Evolutionary conservation across 2,329 filamentous ascomycete genomes (phyloP).

Genomic region (Fusarium buxicola): DNA sequence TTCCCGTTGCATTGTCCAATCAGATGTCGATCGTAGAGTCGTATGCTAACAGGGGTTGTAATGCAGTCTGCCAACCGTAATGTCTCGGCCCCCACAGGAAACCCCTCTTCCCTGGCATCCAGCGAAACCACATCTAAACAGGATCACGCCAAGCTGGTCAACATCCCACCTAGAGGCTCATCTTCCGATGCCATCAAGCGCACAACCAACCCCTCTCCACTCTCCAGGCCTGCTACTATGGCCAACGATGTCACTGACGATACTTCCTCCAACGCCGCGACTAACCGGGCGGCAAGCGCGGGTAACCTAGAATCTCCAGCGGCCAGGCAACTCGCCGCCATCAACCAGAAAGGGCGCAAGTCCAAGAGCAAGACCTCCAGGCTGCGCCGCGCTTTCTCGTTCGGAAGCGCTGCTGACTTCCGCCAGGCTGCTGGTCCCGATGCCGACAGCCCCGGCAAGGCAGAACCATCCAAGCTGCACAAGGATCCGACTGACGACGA

Average conservation of each 20-base stretch:
- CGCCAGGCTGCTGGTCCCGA: constrained; percentile 78
- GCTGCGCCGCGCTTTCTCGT: constrained; percentile 92
- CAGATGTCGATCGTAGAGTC: constrained; percentile 50
- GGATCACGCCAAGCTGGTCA: constrained; percentile 67
- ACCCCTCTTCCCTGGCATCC: constrained; percentile 62
- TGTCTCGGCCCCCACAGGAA: constrained; percentile 63
- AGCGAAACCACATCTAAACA: constrained; percentile 62
- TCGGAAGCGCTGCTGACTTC: constrained; percentile 93
- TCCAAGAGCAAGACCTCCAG: constrained; percentile 88
- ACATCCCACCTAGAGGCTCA: constrained; percentile 71
- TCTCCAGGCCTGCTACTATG: constrained; percentile 78
- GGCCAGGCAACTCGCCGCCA: constrained; percentile 84
- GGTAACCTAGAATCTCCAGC: constrained; percentile 72
- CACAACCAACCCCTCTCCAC: constrained; percentile 74
- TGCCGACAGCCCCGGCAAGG: constrained; percentile 50
- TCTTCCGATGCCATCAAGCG: constrained; percentile 75
- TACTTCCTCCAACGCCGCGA: constrained; percentile 51
- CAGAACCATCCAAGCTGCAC: constrained; percentile 67
- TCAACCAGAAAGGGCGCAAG: constrained; percentile 83
- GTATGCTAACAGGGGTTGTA: constrained; percentile 61
- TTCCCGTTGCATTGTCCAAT: constrained; percentile 57
- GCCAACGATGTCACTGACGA: constrained; percentile 63
- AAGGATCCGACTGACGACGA: constrained; percentile 73
- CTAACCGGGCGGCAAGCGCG: constrained; percentile 47
- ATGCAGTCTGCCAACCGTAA: constrained; percentile 71